Evolutionary conservation across 768 basidiomycete species (phyloP).

Genomic region (Leccinum obscurum): DNA sequence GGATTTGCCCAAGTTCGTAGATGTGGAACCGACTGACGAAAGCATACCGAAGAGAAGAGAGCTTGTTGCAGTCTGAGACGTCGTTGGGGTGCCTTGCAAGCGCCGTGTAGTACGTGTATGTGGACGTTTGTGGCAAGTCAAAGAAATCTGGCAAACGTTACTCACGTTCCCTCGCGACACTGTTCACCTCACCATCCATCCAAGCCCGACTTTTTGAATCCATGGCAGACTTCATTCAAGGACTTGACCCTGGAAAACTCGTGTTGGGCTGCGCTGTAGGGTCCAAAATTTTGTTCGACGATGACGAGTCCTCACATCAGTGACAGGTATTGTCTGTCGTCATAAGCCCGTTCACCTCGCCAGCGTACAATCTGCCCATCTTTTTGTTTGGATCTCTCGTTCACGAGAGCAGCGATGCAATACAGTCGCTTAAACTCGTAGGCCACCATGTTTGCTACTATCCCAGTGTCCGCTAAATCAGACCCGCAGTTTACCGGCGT

Average conservation of each 20-base stretch:
- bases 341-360: slow-evolving; percentile 53
- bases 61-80: background rate
- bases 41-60: background rate
- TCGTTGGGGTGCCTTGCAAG: background rate
- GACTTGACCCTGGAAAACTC: slow-evolving; percentile 71
- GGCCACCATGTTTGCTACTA: background rate
- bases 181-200: background rate
- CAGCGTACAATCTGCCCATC: slow-evolving; percentile 79
- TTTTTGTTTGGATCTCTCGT: slow-evolving; percentile 77
- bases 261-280: slow-evolving; percentile 63
- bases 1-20: too few relatives aligned
- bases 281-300: background rate
- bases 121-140: too few relatives aligned
- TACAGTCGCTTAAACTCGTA: slow-evolving; percentile 66
- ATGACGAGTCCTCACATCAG: background rate
- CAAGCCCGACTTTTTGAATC: background rate
- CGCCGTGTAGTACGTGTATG: too few relatives aligned
- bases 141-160: slow-evolving; percentile 1
- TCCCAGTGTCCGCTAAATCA: background rate
- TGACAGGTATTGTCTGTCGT: slow-evolving; percentile 61
- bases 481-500: slow-evolving; percentile 60
- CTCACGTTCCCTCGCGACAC: slow-evolving; percentile 8
- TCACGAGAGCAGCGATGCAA: slow-evolving; percentile 65
- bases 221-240: slow-evolving; percentile 67
- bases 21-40: too few relatives aligned